phyloP scores from a whole-genome alignment of 495 filamentous ascomycete genomes.

The Penicillium canescens region DNA sequence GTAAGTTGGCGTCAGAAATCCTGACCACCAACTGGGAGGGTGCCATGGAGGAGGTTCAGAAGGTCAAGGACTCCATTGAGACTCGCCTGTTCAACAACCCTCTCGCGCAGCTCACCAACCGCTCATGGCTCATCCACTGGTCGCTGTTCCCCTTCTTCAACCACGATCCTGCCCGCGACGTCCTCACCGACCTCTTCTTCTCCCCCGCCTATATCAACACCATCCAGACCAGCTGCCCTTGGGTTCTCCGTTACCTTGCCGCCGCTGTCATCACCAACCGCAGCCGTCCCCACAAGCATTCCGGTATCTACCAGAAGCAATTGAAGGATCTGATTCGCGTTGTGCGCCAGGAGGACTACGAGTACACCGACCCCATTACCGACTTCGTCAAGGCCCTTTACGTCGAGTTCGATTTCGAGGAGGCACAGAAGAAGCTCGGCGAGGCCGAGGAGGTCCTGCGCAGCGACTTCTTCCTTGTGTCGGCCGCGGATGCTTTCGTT shows the following conservation, averaged over 20 bases:
- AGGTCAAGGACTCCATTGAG: conserved; percentile 92
- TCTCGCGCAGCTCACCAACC: conserved; percentile 87
- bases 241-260: conserved; percentile 92
- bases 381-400: conserved; percentile 95
- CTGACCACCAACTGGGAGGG: conserved; percentile 89
- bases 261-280: conserved; percentile 97
- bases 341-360: conserved; percentile 93
- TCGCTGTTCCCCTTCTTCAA: conserved; percentile 98
- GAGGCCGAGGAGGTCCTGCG: conserved; percentile 91
- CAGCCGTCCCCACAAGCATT: conserved; percentile 73
- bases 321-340: conserved; percentile 94
- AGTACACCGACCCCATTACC: conserved; percentile 94
- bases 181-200: conserved; percentile 93
- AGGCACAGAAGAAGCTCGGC: conserved; percentile 87
- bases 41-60: conserved; percentile 93
- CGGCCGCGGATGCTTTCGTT: conserved; percentile 83
- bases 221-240: conserved; percentile 95
- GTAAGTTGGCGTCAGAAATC: conserved; percentile 92
- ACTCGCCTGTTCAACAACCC: conserved; percentile 92
- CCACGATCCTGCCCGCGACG: conserved; percentile 86
- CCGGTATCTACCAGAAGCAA: conserved; percentile 91
- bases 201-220: conserved; percentile 96
- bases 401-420: conserved; percentile 98
- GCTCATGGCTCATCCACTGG: conserved; percentile 98
- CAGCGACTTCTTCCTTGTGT: conserved; percentile 92